A percentile compares a stretch with the other conserved stretches of the same genome.
These are phyloP conservation scores for Ascochyta rabiei DNA, from an alignment of 2,329 filamentous ascomycete genomes.

Conservation along the genomic window DNA sequence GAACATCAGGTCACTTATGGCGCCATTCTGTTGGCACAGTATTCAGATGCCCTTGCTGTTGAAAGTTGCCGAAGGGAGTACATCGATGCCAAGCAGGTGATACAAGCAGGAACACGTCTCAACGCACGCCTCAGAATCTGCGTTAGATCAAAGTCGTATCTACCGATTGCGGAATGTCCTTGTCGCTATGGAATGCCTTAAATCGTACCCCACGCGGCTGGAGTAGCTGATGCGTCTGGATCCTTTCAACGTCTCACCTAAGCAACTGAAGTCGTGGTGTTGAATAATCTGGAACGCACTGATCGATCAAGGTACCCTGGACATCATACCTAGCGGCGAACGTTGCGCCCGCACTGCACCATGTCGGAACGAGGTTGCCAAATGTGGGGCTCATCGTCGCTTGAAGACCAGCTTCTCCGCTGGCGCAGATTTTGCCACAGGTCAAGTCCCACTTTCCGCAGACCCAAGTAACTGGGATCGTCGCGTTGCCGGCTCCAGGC, in stretches of 20 bases:
- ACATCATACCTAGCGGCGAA: conserved; percentile 6
- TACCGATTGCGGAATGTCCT: neutral
- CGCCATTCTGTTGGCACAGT: neutral
- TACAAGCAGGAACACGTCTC: conserved; percentile 10
- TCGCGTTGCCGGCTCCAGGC: conserved; percentile 1
- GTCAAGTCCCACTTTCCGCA: conserved; percentile 15
- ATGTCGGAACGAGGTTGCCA: conserved; percentile 6
- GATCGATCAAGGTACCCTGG: conserved; percentile 8
- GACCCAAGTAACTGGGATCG: conserved; percentile 12
- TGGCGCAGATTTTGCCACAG: conserved; percentile 9
- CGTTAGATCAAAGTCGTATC: conserved; percentile 1
- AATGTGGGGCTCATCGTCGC: conserved; percentile 15
- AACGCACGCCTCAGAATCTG: conserved; percentile 1
- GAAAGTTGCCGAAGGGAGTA: conserved; percentile 5
- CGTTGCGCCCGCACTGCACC: conserved; percentile 6
- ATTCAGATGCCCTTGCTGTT: conserved; percentile 6
- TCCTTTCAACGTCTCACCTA: neutral
- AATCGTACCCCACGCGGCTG: conserved; percentile 3
- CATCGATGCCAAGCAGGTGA: conserved; percentile 6
- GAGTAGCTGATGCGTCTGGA: conserved; percentile 1
- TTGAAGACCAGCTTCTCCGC: conserved; percentile 9
- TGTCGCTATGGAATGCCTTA: neutral
- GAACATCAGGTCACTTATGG: conserved; percentile 2
- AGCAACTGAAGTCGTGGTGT: conserved; percentile 1
- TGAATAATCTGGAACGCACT: conserved; percentile 2